Evolutionary conservation across 192 early-diverging fungal species (phyloP), one percentile per base, ranked within the genome.

Genomic region (Gigaspora rosea): DNA sequence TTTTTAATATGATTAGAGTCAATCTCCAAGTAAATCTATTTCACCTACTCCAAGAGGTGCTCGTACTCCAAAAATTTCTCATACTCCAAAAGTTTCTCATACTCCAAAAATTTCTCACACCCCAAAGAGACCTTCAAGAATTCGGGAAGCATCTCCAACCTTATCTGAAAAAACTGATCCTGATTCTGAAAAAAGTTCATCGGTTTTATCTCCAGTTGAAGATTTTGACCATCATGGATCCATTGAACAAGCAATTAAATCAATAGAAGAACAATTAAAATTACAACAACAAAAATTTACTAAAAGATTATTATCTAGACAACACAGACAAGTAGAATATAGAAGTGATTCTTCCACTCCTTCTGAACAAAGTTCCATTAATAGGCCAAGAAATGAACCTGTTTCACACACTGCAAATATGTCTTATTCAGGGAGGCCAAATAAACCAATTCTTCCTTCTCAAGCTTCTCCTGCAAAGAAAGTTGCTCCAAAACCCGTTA

Each of bases 231-330:
- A 66, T 41, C 64, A 66, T 41, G 64, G 36, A 41, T 66, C 64
- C 8, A 66, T 66, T 46, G 64, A 66, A 46, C 64, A 46, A 46
- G 64, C 64, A 33, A 66, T 66, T 7, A 66, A 66, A 66, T n/a
- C 64, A n/a, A 41, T 66, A 41, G 64, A 66, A 66, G 64, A 66
- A 66, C 33, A 46, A 66, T 41, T 66, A 41, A 66, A 66, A 66
- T 35, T 46, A 15, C 15, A 66, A 41, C 64, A 66, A 66, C 32
- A 66, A n/a, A 36, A 41, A 46, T 18, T 41, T 66, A 4, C 64
- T n/a, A 20, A 10, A 66, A 33, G 18, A 16, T n/a, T 66, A 41
- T 66, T 66, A 66, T 41, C 16, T 2, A 13, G 18, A 41, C 64
- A 66, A 66, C 6, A 41, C 33, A 33, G 36, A n/a, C 41, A 41